Base-by-base conservation (phyloP, 768 basidiomycete genomes). In the Filobasidium floriforme region DNA sequence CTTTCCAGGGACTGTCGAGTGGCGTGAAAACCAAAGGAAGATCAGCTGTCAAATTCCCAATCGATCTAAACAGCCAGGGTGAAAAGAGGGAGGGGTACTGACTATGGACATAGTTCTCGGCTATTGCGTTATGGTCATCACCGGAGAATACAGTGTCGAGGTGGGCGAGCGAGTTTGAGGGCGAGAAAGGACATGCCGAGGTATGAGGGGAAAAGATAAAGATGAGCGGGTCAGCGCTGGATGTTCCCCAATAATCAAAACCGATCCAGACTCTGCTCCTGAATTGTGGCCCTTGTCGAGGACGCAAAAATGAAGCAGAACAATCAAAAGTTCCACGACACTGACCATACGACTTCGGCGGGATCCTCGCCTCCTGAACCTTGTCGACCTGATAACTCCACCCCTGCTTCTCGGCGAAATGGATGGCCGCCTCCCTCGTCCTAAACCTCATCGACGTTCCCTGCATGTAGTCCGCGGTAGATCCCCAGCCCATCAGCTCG, bases 381-480 rank as follows among this genome's bases (percentile, higher is more conserved):
- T 84, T 88, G 66, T 82, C 90, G 84, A 97, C 83, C 75, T 88
- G 89, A 80, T 92, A 94, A 75, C 92, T 88, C 93, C 92, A 96
- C 46, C 92, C 94, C 83, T 98, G 94, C 81, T 92, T 96, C 83
- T 96, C 93, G 26, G 92, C 74, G 76, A 97, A 98, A 73, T 90
- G 89, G 61, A 94, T 83, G 41, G 94, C 94, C 73, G 91, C 90
- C 75, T 91, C 90, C 80, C 89, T 89, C 62, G 85, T 86, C 73
- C 83, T 83, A 84, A 98, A 97, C 44, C 85, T 83, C 68, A 94
- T 63, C 4, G 87, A 85, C 3, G 89, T 89, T 22, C 89, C 91
- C 77, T 97, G 92, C 88, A 94, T 89, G 79, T 96, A 97, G 79
- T 97, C 92, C 65, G 91, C 92, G 69, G 91, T 92, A 81, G 88